Conservation (phyloP, 768 basidiomycete genomes). For the Porpolomopsis calyptriformis region DNA sequence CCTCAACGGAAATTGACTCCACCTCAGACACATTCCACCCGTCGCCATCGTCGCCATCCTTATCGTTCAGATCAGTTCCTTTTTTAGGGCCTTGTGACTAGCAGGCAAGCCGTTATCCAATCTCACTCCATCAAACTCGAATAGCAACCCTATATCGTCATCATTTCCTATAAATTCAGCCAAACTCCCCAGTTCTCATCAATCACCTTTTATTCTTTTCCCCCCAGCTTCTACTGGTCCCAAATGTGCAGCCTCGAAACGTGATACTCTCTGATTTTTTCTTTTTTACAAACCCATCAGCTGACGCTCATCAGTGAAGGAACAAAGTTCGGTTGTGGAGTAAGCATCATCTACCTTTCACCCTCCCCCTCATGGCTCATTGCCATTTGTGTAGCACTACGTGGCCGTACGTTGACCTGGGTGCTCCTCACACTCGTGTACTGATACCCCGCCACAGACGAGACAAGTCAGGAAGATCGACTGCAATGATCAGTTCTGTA, state of each 20-base stretch:
- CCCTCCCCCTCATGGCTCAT: slow-evolving; percentile 9
- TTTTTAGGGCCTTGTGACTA: slow-evolving; percentile 3
- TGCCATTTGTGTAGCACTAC: slow-evolving; percentile 4
- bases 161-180: neutral
- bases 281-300: slow-evolving; percentile 15
- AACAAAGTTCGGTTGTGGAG: slow-evolving; percentile 67
- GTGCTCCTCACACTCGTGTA: slow-evolving; percentile 2
- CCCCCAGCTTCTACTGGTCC: too few relatives aligned
- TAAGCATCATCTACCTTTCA: slow-evolving; percentile 33
- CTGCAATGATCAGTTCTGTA: slow-evolving; percentile 38
- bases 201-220: neutral
- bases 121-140: neutral
- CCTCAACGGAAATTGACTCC: too few relatives aligned
- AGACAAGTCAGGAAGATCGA: slow-evolving; percentile 41
- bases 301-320: slow-evolving; percentile 46
- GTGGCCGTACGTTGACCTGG: slow-evolving; percentile 1
- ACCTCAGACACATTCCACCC: too few relatives aligned
- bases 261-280: slow-evolving; percentile 24
- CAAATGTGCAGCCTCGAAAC: slow-evolving; percentile 56
- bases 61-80: slow-evolving; percentile 1
- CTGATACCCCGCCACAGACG: slow-evolving; percentile 29
- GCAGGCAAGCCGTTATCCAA: too few relatives aligned
- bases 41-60: neutral
- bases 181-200: neutral
- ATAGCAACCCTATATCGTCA: neutral